Base-by-base conservation (phyloP, 1,139 yeast genomes). In the Tardiomyces depauwii region DNA sequence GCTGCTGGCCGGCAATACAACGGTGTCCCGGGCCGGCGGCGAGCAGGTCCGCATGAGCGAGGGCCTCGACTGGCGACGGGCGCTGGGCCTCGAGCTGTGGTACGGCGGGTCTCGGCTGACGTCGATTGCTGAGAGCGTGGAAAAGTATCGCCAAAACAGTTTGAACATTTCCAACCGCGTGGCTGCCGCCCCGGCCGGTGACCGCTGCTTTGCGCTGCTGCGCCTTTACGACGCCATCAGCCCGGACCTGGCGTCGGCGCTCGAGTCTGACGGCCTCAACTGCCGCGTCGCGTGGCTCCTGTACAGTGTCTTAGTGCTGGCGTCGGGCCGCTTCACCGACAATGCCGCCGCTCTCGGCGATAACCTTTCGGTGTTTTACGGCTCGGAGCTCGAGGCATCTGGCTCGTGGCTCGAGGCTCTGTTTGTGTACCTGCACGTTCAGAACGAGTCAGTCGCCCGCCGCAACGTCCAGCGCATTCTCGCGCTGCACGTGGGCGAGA, bases 61-160 rank as follows among this genome's bases (percentile, higher is more conserved):
- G 0, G 75, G 70, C 1, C 68, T 84, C 36, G 75, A 83, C 14
- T 87, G 96, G 95, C 70, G 74, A 47, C 68, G 81, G 39, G 70
- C 75, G 12, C 68, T 88, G 32, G 79, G 81, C 0, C 54, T 84
- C 45, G 61, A 70, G 28, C 58, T 87, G 18, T 78, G 77, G 61
- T 89, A 80, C 62, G 88, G 84, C 43, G 46, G 58, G 66, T 49
- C 44, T 49, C 70, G 2, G 16, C 10, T 11, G 16, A 30, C 36
- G 11, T 14, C 36, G 16, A 52, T 76, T 21, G 62, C 66, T 16
- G 67, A 63, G 2, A 58, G 73, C 1, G 62, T 74, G 13, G 53
- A 51, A 21, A 48, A 50, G n/a, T 69, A 60, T 47, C 53, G 51
- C 42, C 43, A 46, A 21, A 57, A 62, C 41, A 55, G 60, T 43